These are phyloP conservation scores for Artomyces pyxidatus DNA, from an alignment of 768 basidiomycete species.

Conservation along the genomic window DNA sequence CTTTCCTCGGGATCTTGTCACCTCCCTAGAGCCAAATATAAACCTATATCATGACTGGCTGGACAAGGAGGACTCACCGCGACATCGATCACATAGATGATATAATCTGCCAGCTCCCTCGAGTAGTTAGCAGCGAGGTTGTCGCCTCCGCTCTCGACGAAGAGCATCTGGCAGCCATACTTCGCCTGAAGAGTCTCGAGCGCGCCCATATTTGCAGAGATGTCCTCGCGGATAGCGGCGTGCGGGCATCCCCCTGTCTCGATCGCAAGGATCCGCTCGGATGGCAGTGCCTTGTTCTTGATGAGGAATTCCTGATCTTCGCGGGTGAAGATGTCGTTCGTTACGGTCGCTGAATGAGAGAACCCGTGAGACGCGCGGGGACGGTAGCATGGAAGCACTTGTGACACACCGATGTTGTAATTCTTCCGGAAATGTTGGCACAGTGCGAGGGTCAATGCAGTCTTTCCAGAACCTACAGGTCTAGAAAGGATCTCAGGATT, in stretches of 20 bases:
- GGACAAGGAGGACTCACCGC: constrained; percentile 38
- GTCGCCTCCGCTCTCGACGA: constrained; percentile 96
- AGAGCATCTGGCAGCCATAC: constrained; percentile 81
- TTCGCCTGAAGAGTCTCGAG: constrained; percentile 90
- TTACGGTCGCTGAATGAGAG: constrained; percentile 67
- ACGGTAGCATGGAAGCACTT: neutral
- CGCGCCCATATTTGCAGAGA: constrained; percentile 94
- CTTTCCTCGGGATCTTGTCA: constrained; percentile 97
- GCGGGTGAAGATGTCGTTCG: constrained; percentile 99
- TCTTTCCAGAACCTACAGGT: constrained; percentile 98
- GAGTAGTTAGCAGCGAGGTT: constrained; percentile 97
- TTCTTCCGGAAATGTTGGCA: constrained; percentile 73
- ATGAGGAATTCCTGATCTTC: constrained; percentile 99
- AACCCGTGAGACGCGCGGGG: constrained; percentile 6
- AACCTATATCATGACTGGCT: neutral
- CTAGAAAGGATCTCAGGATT: constrained; percentile 31
- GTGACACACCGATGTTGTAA: constrained; percentile 84
- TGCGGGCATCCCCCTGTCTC: constrained; percentile 99
- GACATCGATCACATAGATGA: constrained; percentile 89
- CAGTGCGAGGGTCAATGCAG: constrained; percentile 84
- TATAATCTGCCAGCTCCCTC: constrained; percentile 93
- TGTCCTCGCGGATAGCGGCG: constrained; percentile 96
- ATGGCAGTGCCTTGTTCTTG: constrained; percentile 79
- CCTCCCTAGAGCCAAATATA: constrained; percentile 55
- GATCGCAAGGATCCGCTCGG: constrained; percentile 85